Base-by-base conservation (phyloP, 1,284 basidiomycete genomes). In the Vanrija humicola region DNA sequence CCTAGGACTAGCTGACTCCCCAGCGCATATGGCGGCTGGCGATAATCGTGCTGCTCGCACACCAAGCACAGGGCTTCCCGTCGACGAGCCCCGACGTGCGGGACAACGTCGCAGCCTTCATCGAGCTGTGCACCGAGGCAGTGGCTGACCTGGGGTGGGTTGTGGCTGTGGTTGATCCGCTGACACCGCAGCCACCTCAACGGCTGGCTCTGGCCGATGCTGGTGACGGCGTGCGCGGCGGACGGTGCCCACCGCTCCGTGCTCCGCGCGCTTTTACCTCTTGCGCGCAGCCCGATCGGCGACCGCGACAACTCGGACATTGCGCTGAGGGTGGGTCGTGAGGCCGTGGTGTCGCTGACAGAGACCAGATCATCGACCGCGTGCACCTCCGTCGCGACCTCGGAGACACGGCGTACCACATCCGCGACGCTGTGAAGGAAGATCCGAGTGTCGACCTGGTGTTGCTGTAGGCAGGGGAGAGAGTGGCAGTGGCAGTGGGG, bases 201-300 rank as follows among this genome's bases (percentile, higher is more conserved):
- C 25, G 52, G 52, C 18, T 54, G 52, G 52, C 42, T 45, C 25
- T 54, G 52, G 52, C 52, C 52, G 0, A 28, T 54, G 14, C 3
- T 49, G 18, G 25, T 54, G 26, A 47, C 44, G 14, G 52, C 12
- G 6, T 49, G 47, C 26, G 52, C 52, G n/a, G 52, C 52, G 3
- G 15, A 28, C 1, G 39, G 29, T 14, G 34, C 34, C 10, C 34
- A 34, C 12, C 34, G 34, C 34, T 2, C 34, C 34, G 9, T 12
- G 34, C 34, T 34, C 12, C 34, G 34, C 3, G 46, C 46, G 6
- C 19, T 48, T 5, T 38, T 39, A 2, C 46, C 29, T 0, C 52
- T 48, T 29, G 29, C 43, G 2, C 42, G 34, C 46, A 26, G 26
- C 3, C 46, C 52, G 1, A 26, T 54, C 10, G 34, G 34, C 34